Conservation (phyloP, 192 early-diverging fungal species). For the Podochytrium sp. region DNA sequence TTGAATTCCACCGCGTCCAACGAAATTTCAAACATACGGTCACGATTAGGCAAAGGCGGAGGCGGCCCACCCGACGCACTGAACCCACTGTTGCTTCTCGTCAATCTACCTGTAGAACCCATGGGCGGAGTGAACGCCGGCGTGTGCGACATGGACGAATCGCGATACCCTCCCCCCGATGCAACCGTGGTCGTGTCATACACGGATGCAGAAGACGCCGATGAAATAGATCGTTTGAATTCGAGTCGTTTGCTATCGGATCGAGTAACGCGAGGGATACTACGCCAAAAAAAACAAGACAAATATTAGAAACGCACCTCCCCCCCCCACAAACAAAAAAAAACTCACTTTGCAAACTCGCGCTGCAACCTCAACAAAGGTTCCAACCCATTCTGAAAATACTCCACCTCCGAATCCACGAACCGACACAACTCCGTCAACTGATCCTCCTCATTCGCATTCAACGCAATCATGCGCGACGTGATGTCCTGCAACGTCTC, state of each 20-base stretch:
- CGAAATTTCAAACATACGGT: neutral
- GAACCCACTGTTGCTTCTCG: slow-evolving; percentile 7
- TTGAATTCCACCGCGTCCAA: neutral
- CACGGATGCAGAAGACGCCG: slow-evolving; percentile 3
- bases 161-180: neutral
- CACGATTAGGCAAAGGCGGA: slow-evolving; percentile 26
- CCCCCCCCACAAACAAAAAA: too few relatives aligned
- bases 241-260: neutral
- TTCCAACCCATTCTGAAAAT: slow-evolving; percentile 35
- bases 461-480: slow-evolving; percentile 78
- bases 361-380: slow-evolving; percentile 29
- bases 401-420: slow-evolving; percentile 48
- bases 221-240: slow-evolving; percentile 18
- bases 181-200: too few relatives aligned
- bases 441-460: slow-evolving; percentile 74
- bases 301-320: neutral
- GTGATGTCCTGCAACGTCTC: slow-evolving; percentile 74
- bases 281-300: neutral
- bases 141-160: slow-evolving; percentile 15
- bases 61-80: neutral
- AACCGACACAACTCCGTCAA: slow-evolving; percentile 55
- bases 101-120: neutral
- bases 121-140: slow-evolving; percentile 25
- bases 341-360: slow-evolving; percentile 39
- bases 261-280: slow-evolving; percentile 7